Base-by-base conservation (phyloP, 441 rosid genomes). In the Eruca vesicaria region DNA sequence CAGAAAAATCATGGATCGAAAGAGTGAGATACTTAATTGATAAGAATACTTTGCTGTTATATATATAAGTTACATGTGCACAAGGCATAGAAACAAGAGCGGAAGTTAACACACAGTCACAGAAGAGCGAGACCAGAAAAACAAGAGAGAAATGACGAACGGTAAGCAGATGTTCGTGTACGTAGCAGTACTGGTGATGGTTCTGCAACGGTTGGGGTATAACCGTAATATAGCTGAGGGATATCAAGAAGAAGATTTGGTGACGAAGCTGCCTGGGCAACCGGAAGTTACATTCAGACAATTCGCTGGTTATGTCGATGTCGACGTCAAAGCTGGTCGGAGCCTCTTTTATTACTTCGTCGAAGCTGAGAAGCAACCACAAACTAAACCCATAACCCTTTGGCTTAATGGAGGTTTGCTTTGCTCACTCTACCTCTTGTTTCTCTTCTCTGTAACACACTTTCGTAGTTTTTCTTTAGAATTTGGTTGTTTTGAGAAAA, bases 351-450 rank as follows among this genome's bases (percentile, higher is more conserved):
- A 93, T 76, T 93, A 88, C 87, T 93, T 91, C 32, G 91, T 87
- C 15, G 96, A 91, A 76, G 96, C 96, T 55, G 89, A 88, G 35
- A 74, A 73, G 31, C 79, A 89, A 45, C 86, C 89, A 52, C 69
- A 76, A 48, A 73, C 72, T 36, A 91, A 83, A 76, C 91, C 98
- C 12, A 89, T 89, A 28, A 75, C 94, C 73, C 94, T 93, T 67
- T 93, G 94, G 98, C 92, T 91, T 78, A 93, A 89, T 83, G 96
- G 97, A 87, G 97, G 95, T 93, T 58, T 71, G 61, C 3, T 5
- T 21, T n/a, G 21, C n/a, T 69, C 14, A 60, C 19, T 53, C 11
- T 6, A 2, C 61, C 68, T 36, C 78, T 69, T 52, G 4, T 28
- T 58, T 20, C 15, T 57, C 9, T 62, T 16, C 14, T 58, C 9